phyloP scores from a whole-genome alignment of 2,329 filamentous ascomycete species.

The Alternaria infectoria region DNA sequence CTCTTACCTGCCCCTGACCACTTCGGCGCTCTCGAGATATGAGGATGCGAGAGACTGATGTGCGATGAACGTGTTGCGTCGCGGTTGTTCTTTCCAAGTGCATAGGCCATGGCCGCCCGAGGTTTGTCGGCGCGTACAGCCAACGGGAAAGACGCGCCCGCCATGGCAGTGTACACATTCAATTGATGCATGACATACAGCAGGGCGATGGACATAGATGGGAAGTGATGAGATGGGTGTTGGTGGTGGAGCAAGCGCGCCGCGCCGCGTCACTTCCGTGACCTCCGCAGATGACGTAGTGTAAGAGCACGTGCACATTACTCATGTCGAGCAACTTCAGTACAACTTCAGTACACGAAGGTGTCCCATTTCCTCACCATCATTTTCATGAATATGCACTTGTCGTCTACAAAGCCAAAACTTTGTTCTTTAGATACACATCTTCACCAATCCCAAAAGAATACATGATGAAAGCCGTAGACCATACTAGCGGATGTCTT shows the following conservation, averaged over 20 bases:
- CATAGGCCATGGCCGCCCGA: neutral
- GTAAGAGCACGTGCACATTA: neutral
- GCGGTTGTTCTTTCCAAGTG: neutral
- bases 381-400: neutral
- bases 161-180: neutral
- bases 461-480: neutral
- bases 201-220: neutral
- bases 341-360: neutral
- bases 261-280: neutral
- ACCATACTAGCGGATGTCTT: neutral
- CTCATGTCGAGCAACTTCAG: neutral
- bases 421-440: too few relatives aligned
- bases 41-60: neutral
- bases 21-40: neutral
- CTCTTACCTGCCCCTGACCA: neutral
- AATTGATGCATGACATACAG: neutral
- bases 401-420: too few relatives aligned
- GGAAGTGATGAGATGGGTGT: neutral
- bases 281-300: neutral
- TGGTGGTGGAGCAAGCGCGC: neutral
- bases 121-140: accelerated
- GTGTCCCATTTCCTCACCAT: too few relatives aligned
- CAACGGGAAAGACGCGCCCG: neutral
- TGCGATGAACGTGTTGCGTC: neutral
- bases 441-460: neutral